These are phyloP conservation scores for Davidsoniella virescens DNA, from an alignment of 2,329 filamentous ascomycete genomes.

Conservation along the genomic window DNA sequence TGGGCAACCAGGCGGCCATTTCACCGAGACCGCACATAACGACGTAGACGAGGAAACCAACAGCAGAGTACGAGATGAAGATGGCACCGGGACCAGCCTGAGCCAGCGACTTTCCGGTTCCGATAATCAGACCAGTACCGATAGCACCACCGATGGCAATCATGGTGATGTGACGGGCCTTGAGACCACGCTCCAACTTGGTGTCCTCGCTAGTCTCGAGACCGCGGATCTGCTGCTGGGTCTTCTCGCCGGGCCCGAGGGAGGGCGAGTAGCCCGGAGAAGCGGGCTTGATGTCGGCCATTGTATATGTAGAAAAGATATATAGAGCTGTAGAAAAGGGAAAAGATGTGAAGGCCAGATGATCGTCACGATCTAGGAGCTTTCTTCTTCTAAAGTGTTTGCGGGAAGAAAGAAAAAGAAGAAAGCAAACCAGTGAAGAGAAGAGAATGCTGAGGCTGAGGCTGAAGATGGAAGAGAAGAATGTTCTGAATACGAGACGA, in stretches of 20 bases:
- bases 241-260: constrained; percentile 6
- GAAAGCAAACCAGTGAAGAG: not conserved
- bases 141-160: constrained; percentile 61
- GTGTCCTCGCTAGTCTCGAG: constrained; percentile 33
- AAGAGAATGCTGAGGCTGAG: too few relatives aligned
- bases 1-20: constrained; percentile 70
- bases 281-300: constrained; percentile 7
- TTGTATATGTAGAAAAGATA: not conserved
- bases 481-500: not conserved
- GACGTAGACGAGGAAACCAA: constrained; percentile 58
- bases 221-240: constrained; percentile 24
- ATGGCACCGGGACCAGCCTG: constrained; percentile 46
- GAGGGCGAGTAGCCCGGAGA: constrained; percentile 1
- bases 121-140: constrained; percentile 59
- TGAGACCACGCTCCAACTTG: constrained; percentile 34
- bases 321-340: not conserved
- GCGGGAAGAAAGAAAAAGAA: not conserved
- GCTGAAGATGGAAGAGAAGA: too few relatives aligned
- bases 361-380: not conserved
- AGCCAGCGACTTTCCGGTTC: constrained; percentile 39
- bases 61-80: constrained; percentile 53
- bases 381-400: not conserved
- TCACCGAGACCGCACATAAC: constrained; percentile 72
- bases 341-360: not conserved
- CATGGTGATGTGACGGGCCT: constrained; percentile 40